Conservation (phyloP, 805 yeast species). For the Lipomyces yamanashiensis region DNA sequence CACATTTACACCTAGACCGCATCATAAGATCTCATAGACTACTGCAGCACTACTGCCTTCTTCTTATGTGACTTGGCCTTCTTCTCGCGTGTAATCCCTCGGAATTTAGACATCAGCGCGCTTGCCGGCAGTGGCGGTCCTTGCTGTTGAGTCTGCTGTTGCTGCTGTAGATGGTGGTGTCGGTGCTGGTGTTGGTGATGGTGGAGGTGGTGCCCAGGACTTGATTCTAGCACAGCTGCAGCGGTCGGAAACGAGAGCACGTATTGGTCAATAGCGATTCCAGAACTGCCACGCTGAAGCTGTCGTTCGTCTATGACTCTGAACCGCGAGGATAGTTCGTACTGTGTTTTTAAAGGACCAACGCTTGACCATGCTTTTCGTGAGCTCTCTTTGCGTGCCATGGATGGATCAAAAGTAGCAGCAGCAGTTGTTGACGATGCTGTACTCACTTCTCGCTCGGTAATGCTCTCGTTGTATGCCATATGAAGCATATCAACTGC, state of each 20-base stretch:
- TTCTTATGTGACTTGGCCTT: constrained; percentile 9
- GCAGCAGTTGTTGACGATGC: neutral
- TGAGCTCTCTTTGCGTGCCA: neutral
- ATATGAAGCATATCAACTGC: no score
- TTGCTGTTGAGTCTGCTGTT: neutral
- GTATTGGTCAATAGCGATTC: constrained; percentile 1
- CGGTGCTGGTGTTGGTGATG: no score
- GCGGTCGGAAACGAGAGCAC: constrained; percentile 10
- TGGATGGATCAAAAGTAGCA: neutral
- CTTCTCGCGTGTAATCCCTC: constrained; percentile 18
- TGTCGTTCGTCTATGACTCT: constrained; percentile 13
- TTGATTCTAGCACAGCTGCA: neutral
- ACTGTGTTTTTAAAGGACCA: constrained; percentile 21
- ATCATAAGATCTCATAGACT: neutral
- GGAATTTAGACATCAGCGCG: constrained; percentile 21
- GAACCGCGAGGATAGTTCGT: constrained; percentile 27
- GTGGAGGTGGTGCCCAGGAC: neutral
- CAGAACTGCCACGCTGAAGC: neutral
- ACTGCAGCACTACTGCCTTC: constrained; percentile 3
- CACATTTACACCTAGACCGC: neutral
- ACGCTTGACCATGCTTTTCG: constrained; percentile 29
- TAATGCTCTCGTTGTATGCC: no score
- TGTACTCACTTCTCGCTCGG: neutral
- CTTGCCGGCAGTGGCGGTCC: constrained; percentile 15
- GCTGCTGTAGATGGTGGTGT: no score